Base-by-base conservation (phyloP, 1,284 basidiomycete genomes). In the Xerocomus nothofagi region DNA sequence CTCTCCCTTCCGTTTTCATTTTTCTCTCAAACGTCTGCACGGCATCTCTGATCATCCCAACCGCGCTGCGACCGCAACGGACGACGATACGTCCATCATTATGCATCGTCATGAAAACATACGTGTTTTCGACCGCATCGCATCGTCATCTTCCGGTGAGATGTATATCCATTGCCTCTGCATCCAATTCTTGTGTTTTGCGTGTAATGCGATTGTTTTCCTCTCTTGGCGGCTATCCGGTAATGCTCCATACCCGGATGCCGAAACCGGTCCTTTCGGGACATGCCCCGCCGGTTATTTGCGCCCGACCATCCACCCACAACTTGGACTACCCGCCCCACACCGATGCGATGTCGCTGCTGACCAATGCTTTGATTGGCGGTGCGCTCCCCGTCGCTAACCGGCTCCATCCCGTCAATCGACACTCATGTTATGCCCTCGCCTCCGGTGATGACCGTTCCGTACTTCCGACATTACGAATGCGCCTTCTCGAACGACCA, bases 211-310 rank as follows among this genome's bases (percentile, higher is more conserved):
- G 11, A 18, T 10, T 24, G n/a, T n/a, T 29, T 21, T 32, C 20
- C 37, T 10, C n/a, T 15, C 10, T 20, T 4, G 1, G 21, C 32
- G 43, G 37, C 15, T 31, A 24, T 38, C 26, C 58, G 64, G 61
- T 24, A 44, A 51, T 46, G 8, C 21, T 34, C 8, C 6, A 3
- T 47, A 45, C 45, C 64, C 51, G 51, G 42, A 15, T 43, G 27
- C 52, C 51, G 46, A 23, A 36, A 14, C 39, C 34, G 57, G 44
- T 29, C 21, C 17, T 37, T 49, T 39, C 51, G 26, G 14, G 44
- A 27, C 50, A 51, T 51, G 50, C 44, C 57, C 31, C 21, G 20
- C 47, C 54, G 61, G 58, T 27, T 58, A 44, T 53, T 32, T 18
- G 30, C 39, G 11, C 34, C 42, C 43, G 6, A 42, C 49, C 10